phyloP scores from a whole-genome alignment of 2,329 filamentous ascomycete genomes.

The Esteya vermicola region DNA sequence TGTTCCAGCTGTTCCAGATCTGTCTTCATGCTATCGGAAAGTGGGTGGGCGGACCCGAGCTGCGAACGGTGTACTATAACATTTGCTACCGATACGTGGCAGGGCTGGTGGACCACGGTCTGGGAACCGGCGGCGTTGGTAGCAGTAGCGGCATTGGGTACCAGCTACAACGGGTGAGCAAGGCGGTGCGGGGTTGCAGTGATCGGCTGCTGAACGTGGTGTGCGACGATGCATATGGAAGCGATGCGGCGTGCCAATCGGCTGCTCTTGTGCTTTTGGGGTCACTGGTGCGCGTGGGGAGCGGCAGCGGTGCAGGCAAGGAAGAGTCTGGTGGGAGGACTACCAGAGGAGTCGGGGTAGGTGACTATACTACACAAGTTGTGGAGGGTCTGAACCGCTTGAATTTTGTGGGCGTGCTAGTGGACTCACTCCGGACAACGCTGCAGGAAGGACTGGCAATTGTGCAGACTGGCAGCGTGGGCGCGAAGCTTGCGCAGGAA shows the following conservation, averaged over 20 bases:
- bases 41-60: conserved; percentile 51
- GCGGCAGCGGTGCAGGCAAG: conserved; percentile 54
- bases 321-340: too few relatives aligned
- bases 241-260: conserved; percentile 67
- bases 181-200: conserved; percentile 53
- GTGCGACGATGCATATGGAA: conserved; percentile 85
- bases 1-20: conserved; percentile 83
- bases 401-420: conserved; percentile 81
- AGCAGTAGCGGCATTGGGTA: neutral
- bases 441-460: conserved; percentile 53
- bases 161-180: conserved; percentile 49
- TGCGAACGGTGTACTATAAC: conserved; percentile 79
- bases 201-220: conserved; percentile 72
- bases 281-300: conserved; percentile 61
- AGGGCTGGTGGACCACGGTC: conserved; percentile 37
- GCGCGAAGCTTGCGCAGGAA: conserved; percentile 40
- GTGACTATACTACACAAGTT: too few relatives aligned
- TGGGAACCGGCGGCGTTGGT: neutral
- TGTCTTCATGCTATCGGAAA: conserved; percentile 68
- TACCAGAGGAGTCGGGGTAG: too few relatives aligned
- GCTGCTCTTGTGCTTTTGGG: conserved; percentile 77
- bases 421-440: conserved; percentile 73
- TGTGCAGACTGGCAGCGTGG: conserved; percentile 14
- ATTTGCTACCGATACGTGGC: conserved; percentile 80
- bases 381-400: conserved; percentile 68